phyloP scores from a whole-genome alignment of 192 early-diverging fungal genomes.

The Entophlyctis luteolus region DNA sequence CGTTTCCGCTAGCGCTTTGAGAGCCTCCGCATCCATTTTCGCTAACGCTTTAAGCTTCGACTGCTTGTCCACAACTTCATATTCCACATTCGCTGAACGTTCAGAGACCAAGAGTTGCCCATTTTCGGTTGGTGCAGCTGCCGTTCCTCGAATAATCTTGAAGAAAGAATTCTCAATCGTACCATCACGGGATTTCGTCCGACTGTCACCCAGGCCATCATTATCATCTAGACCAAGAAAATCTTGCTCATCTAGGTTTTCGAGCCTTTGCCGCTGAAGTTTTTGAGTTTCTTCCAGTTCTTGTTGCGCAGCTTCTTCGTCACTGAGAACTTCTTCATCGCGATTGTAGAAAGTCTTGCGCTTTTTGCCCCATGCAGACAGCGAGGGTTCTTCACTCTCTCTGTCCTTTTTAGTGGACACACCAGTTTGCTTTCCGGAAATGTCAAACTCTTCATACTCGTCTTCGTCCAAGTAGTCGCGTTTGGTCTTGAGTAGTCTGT shows the following conservation, averaged over 20 bases:
- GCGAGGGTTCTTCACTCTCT: no score
- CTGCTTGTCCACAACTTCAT: constrained; percentile 13
- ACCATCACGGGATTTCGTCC: no score
- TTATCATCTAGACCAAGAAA: constrained; percentile 66
- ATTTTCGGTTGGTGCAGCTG: neutral
- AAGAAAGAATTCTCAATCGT: no score
- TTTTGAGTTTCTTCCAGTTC: constrained; percentile 86
- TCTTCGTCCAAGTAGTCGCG: constrained; percentile 25
- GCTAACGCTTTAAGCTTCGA: constrained; percentile 27
- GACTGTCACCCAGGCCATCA: constrained; percentile 12
- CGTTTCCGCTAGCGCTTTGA: constrained; percentile 24
- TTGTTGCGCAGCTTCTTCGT: constrained; percentile 73
- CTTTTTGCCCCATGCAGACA: constrained; percentile 77
- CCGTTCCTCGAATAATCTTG: constrained; percentile 14
- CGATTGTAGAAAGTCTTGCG: constrained; percentile 75
- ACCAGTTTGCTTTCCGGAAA: constrained; percentile 31
- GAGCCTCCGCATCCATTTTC: constrained; percentile 15
- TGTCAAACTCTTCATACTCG: constrained; percentile 12
- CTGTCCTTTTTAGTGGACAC: no score
- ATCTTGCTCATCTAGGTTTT: constrained; percentile 79
- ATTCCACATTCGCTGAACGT: neutral
- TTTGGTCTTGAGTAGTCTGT: constrained; percentile 3
- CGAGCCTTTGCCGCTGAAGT: constrained; percentile 74
- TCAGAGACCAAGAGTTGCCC: neutral
- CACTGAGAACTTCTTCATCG: constrained; percentile 67